Base-by-base conservation (phyloP, 495 filamentous ascomycete species). In the Penicillium nucicola region DNA sequence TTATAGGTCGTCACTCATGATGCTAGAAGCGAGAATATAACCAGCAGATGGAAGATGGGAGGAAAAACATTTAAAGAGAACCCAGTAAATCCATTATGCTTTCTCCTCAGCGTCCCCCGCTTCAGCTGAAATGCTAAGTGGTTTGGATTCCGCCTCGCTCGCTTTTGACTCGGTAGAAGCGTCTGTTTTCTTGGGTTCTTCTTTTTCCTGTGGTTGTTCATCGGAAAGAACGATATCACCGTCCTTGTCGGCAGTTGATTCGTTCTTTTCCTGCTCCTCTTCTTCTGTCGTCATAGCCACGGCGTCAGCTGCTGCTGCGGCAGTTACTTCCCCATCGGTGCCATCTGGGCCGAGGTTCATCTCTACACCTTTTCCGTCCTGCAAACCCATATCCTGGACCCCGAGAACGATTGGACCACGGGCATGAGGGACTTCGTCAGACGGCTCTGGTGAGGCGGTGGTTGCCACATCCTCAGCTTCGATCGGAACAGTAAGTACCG, bases 381-480 rank as follows among this genome's bases (percentile, higher is more conserved):
- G 92, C 14, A 89, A 82, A 1, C 93, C 93, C 62, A 87, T 84
- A 61, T 98, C 93, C 58, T 90, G 87, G 20, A 89, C 81, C 0
- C 91, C 92, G 19, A 98, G 83, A 49, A 88, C 78, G 10, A 86
- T 81, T 0, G 93, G 92, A 0, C 90, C 89, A 13, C 88, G 79
- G 2, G 88, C 89, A 61, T 95, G 89, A 11, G 90, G 88, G 1
- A 80, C 58, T 56, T 93, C 90, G 37, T 71, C 69, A 7, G 64
- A 59, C 4, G 65, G 50, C 13, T 76, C 71, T 8, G 62, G 55
- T 33, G 60, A 60, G 17, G 50, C 52, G 8, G 53, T 34, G 31
- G 45, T 45, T n/a, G 51, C 49, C 9, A 48, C 50, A 9, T 59
- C 60, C 66, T 76, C 58, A 50, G 61, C 68, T 17, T 71, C 73